phyloP scores from a whole-genome alignment of 768 basidiomycete species.

The Podaxis sp. region DNA sequence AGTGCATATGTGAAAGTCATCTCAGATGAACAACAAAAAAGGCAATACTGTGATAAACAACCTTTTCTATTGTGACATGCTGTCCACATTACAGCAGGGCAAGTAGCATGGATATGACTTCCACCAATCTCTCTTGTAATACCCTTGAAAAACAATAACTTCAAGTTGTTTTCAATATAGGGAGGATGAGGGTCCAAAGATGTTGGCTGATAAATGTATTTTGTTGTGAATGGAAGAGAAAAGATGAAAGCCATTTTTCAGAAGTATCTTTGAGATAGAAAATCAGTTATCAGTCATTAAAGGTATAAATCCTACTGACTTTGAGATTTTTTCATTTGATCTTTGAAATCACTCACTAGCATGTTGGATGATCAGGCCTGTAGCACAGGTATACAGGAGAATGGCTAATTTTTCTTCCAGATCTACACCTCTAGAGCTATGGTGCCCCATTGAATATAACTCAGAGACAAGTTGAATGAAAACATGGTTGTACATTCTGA shows the following conservation, averaged over 20 bases:
- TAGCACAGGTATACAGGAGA: slow-evolving; percentile 2
- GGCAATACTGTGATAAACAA: slow-evolving; percentile 32
- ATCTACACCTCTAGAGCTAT: no score
- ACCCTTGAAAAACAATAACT: slow-evolving; percentile 31
- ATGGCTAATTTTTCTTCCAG: slow-evolving; percentile 13
- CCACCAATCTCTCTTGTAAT: slow-evolving; percentile 32
- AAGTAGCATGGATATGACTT: slow-evolving; percentile 23
- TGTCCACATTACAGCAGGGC: slow-evolving; percentile 14
- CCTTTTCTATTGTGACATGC: slow-evolving; percentile 26
- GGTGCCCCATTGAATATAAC: no score
- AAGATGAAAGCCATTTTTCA: slow-evolving; percentile 17
- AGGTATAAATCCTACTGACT: no score
- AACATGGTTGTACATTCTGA: no score
- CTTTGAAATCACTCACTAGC: slow-evolving; percentile 10
- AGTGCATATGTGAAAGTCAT: slow-evolving; percentile 34
- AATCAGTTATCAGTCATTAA: background rate
- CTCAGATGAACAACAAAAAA: slow-evolving; percentile 32
- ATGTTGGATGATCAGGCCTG: slow-evolving; percentile 5
- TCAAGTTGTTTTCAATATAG: slow-evolving; percentile 21
- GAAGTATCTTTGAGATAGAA: background rate
- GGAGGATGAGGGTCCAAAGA: slow-evolving; percentile 7
- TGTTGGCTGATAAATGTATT: slow-evolving; percentile 21
- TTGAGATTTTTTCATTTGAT: slow-evolving; percentile 4
- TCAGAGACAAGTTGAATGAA: no score
- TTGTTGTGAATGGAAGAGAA: slow-evolving; percentile 12